Conservation (phyloP, 2,329 filamentous ascomycete species). For the Penicillium oxalicum region DNA sequence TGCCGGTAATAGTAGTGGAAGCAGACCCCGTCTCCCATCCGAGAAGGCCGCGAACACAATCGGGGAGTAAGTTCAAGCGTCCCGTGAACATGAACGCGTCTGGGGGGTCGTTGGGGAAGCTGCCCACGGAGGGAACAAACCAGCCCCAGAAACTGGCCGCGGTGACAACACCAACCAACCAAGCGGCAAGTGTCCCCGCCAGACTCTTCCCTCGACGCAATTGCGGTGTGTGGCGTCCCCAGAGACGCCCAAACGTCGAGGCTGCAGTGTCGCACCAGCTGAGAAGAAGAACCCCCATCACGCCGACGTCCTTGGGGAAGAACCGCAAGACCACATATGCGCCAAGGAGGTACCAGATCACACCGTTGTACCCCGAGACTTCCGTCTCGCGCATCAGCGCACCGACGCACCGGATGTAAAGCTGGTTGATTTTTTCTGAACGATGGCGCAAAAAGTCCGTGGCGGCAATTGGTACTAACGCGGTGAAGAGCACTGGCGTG, state of each 20-base stretch:
- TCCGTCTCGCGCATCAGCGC: slow-evolving; percentile 97
- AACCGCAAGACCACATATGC: slow-evolving; percentile 79
- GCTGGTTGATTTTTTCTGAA: slow-evolving; percentile 71
- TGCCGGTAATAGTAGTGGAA: slow-evolving; percentile 58
- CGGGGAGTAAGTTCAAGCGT: slow-evolving; percentile 61
- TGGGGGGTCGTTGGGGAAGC: slow-evolving; percentile 62
- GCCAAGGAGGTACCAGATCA: slow-evolving; percentile 92
- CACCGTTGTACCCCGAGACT: slow-evolving; percentile 88
- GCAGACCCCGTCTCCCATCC: slow-evolving; percentile 52
- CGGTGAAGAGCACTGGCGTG: slow-evolving; percentile 74
- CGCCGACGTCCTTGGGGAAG: slow-evolving; percentile 87
- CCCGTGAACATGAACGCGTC: slow-evolving; percentile 78
- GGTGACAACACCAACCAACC: slow-evolving; percentile 72
- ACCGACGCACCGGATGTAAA: slow-evolving; percentile 80
- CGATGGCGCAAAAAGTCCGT: slow-evolving; percentile 79
- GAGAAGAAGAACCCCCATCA: slow-evolving; percentile 81
- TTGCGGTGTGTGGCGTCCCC: slow-evolving; percentile 80
- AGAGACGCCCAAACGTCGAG: slow-evolving; percentile 85
- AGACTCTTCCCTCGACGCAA: slow-evolving; percentile 85
- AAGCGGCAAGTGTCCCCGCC: slow-evolving; percentile 80
- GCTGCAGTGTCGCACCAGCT: slow-evolving; percentile 98
- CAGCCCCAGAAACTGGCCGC: slow-evolving; percentile 85
- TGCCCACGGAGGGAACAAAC: slow-evolving; percentile 63
- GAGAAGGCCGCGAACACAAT: slow-evolving; percentile 51
- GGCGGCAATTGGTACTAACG: slow-evolving; percentile 75